Evolutionary conservation across 108 stramenopile genomes (phyloP), one percentile per base, ranked within the genome.

Genomic region (Stephanodiscus triporus): DNA sequence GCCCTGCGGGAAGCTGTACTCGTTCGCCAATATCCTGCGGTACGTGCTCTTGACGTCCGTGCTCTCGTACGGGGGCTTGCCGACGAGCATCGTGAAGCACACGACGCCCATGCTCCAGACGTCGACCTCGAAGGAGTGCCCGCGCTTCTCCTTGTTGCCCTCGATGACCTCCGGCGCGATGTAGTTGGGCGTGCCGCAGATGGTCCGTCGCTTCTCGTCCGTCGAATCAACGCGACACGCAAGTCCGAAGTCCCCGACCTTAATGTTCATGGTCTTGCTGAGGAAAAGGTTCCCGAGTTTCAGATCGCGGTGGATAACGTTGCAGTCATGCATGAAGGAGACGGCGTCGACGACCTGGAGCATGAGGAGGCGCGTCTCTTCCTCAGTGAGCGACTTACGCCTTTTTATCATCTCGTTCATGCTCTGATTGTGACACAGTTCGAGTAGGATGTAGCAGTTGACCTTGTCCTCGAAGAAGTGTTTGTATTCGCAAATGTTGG

Each of bases 161-260:
- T 97, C 90, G 43, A 99, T 95, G 2, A 99, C 93, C 73, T 99
- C 99, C 0, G 99, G 99, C 2, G 99, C 99, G 70, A 99, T 98
- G 83, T 99, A 99, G 83, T 99, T 99, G 43, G 99, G 99, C 23
- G 99, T 99, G 9, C 99, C 99, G 72, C 99, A 99, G 43, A 99
- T 96, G 10, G 99, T 99, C 66, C 91, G 86, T 23, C 96, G 87
- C 62, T 96, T 91, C 71, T 98, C 98, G 29, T 91, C 91, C 20
- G 81, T 73, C 71, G 89, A 69, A 17, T 85, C 83, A 38, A 99
- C 82, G 72, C 90, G 84, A 19, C 97, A 89, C 16, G 98, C 99
- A 23, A 99, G 92, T 14, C 99, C 99, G 49, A 99, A 94, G 84
- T 99, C 99, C 27, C 98, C 99, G 23, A 92, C 89, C 73, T 91